Percentiles rank a stretch among this genome's conserved stretches.
Conservation (phyloP, 371 early-diverging fungal species). For the Mortierella sp. region DNA sequence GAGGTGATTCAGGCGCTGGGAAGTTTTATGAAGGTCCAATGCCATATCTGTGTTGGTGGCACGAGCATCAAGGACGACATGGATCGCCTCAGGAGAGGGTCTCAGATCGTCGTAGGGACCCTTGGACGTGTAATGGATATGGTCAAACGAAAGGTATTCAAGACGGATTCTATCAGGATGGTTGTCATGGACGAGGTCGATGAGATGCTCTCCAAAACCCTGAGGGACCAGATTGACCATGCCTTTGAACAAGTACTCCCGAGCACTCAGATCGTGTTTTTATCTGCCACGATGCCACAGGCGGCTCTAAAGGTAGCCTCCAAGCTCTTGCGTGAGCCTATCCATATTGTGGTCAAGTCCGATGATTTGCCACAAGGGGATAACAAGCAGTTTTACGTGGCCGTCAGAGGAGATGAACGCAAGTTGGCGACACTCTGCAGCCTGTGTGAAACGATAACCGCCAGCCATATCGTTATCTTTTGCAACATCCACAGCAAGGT, state of each 20-base stretch:
- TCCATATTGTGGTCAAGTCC: conserved; percentile 91
- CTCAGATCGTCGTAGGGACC: conserved; percentile 24
- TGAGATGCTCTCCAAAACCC: conserved; percentile 91
- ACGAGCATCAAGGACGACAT: conserved; percentile 80
- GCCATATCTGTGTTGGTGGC: conserved; percentile 90
- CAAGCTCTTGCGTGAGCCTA: conserved; percentile 89
- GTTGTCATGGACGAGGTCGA: conserved; percentile 97
- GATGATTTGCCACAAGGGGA: conserved; percentile 96
- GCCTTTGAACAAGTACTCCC: conserved; percentile 86
- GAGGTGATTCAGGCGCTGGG: conserved; percentile 82
- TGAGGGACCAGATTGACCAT: conserved; percentile 90
- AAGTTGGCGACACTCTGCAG: conserved; percentile 97
- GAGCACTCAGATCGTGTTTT: conserved; percentile 83
- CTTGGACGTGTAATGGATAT: conserved; percentile 89
- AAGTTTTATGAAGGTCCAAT: conserved; percentile 79
- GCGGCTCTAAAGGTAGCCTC: conserved; percentile 88
- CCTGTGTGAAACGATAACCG: conserved; percentile 82
- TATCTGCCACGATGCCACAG: conserved; percentile 90
- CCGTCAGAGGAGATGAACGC: conserved; percentile 95
- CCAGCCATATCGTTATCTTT: conserved; percentile 79
- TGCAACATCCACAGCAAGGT: conserved; percentile 98
- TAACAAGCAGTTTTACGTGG: conserved; percentile 80
- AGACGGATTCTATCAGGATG: conserved; percentile 80
- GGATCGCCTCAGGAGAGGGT: conserved; percentile 62
- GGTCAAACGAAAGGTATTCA: conserved; percentile 82